Evolutionary conservation across 2,329 filamentous ascomycete genomes (phyloP).

Genomic region (Lachnellula hyalina): DNA sequence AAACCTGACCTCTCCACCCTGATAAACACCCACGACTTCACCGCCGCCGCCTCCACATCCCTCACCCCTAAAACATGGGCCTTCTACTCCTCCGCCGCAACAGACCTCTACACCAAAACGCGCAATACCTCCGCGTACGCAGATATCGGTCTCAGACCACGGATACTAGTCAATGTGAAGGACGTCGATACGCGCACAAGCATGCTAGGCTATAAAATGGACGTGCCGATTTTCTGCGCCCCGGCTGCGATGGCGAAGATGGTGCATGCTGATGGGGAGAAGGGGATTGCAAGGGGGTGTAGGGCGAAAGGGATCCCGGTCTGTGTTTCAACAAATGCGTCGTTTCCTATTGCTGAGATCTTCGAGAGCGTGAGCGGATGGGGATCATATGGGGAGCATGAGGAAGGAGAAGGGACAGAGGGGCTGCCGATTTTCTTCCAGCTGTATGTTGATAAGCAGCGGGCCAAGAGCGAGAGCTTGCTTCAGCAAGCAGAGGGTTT

Average conservation of each 20-base stretch:
- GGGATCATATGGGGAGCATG: slow-evolving; percentile 18
- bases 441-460: slow-evolving; percentile 55
- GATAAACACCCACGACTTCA: slow-evolving; percentile 58
- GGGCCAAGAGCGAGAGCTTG: slow-evolving; percentile 45
- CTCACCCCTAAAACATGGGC: slow-evolving; percentile 62
- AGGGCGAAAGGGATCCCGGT: slow-evolving; percentile 49
- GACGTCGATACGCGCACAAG: slow-evolving; percentile 44
- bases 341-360: slow-evolving; percentile 52
- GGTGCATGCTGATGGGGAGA: slow-evolving; percentile 60
- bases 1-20: slow-evolving; percentile 44
- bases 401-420: neutral
- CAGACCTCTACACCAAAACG: slow-evolving; percentile 59
- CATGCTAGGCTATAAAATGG: slow-evolving; percentile 49
- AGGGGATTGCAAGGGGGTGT: slow-evolving; percentile 49
- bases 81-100: slow-evolving; percentile 62
- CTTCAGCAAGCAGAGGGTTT: slow-evolving; percentile 41
- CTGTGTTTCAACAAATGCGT: slow-evolving; percentile 57
- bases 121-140: slow-evolving; percentile 51
- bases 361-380: slow-evolving; percentile 26
- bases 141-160: slow-evolving; percentile 53
- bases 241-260: slow-evolving; percentile 60
- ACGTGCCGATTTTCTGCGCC: slow-evolving; percentile 56
- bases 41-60: slow-evolving; percentile 47
- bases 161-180: slow-evolving; percentile 52
- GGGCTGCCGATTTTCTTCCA: slow-evolving; percentile 46